phyloP scores from a whole-genome alignment of 306 rosid species.

The Medicago truncatula region MtrunA17r5.0-ANR NC_053048.1:40267001-40267500 shows the following conservation, averaged over 20 bases:
- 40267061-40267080: background rate
- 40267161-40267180: too few relatives aligned
- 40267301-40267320: conserved; percentile 1
- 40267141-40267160: too few relatives aligned
- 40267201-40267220: too few relatives aligned
- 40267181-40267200: too few relatives aligned
- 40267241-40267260: too few relatives aligned
- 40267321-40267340: conserved; percentile 12
- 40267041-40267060: conserved; percentile 57
- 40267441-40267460: background rate
- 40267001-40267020: conserved; percentile 76
- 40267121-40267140: background rate
- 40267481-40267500: conserved; percentile 72
- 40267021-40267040: conserved; percentile 70
- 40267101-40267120: too few relatives aligned
- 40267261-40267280: too few relatives aligned
- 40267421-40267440: background rate
- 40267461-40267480: conserved; percentile 75
- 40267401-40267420: background rate
- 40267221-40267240: too few relatives aligned
- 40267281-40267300: too few relatives aligned
- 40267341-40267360: background rate
- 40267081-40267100: background rate
- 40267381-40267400: background rate
- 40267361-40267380: background rate